Base-by-base conservation (phyloP, 306 rosid species). In the Dryas alaskensis region DNA sequence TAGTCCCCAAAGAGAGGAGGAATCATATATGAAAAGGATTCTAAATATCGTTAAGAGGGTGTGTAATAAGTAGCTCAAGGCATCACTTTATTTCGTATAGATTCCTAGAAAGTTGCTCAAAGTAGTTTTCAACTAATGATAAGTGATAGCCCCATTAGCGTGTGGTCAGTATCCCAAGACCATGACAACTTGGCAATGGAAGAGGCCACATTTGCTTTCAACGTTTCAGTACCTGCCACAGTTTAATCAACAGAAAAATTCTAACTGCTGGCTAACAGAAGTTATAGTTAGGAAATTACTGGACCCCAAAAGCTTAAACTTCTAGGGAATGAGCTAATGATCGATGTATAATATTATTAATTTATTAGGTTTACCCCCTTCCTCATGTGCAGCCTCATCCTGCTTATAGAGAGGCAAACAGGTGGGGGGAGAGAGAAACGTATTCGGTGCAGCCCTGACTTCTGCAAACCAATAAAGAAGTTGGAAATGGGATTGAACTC, bases 81-180 rank as follows among this genome's bases (percentile, higher is more conserved):
- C 80, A 67, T 84, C 74, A 6, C 82, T 66, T 77, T 80, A 71
- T 81, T 70, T 60, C 46, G 59, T 22, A 80, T 64, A 76, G 75
- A 85, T 85, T 87, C 86, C 84, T 82, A 68, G 70, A 86, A 87
- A 75, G 78, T 81, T 73, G 77, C 75, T 81, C 78, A 37, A 64
- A 43, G 81, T 79, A 72, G 65, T 80, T 86, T 82, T 89, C 84
- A 77, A 8, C 86, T 79, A 87, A 89, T 87, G 85, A 89, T 87
- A 85, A 84, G 72, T 62, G 82, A 76, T 80, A 83, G 66, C 84
- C 80, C 80, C 74, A 74, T 77, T 76, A 60, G 78, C 76, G 25
- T 82, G 72, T 59, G 86, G 84, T 77, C 80, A 37, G 67, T 76
- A 78, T 80, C 84, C 61, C 31, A 58, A 77, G 83, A 81, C 55